These are phyloP conservation scores for Pseudonitzschia pungens DNA, from an alignment of 108 stramenopile genomes.

Conservation along the genomic window DNA sequence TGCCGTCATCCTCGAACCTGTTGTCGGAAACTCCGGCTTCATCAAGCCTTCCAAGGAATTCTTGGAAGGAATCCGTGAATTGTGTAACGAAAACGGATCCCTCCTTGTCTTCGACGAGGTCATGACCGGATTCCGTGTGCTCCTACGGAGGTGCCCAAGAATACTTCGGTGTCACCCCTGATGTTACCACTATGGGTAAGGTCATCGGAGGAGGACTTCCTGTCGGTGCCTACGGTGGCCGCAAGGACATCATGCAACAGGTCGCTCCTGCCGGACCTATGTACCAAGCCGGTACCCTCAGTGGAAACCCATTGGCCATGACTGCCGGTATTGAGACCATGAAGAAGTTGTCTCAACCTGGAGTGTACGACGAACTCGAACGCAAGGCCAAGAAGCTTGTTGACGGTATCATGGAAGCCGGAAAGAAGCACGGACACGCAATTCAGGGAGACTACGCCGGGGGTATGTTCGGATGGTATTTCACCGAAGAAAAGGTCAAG, in stretches of 20 bases:
- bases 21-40: constrained; percentile 99
- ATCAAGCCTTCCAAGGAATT: constrained; percentile 96
- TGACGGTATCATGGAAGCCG: constrained; percentile 84
- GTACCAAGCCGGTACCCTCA: constrained; percentile 98
- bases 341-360: constrained; percentile 84
- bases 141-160: constrained; percentile 95
- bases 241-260: constrained; percentile 96
- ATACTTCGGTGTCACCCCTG: constrained; percentile 96
- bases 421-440: constrained; percentile 88
- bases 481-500: constrained; percentile 93
- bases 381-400: constrained; percentile 89
- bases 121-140: constrained; percentile 99
- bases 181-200: constrained; percentile 99
- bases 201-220: constrained; percentile 98
- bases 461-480: constrained; percentile 99
- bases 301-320: constrained; percentile 98
- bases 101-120: constrained; percentile 98
- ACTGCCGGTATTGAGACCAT: constrained; percentile 97
- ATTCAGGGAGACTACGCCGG: constrained; percentile 87
- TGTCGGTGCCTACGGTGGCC: constrained; percentile 97
- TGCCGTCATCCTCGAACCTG: constrained; percentile 95
- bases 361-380: constrained; percentile 92
- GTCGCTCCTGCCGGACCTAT: constrained; percentile 98
- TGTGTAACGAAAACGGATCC: constrained; percentile 86
- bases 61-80: constrained; percentile 88